Evolutionary conservation across 148 eudicot species (phyloP).

Genomic region (Amaranthus cruentus): DNA sequence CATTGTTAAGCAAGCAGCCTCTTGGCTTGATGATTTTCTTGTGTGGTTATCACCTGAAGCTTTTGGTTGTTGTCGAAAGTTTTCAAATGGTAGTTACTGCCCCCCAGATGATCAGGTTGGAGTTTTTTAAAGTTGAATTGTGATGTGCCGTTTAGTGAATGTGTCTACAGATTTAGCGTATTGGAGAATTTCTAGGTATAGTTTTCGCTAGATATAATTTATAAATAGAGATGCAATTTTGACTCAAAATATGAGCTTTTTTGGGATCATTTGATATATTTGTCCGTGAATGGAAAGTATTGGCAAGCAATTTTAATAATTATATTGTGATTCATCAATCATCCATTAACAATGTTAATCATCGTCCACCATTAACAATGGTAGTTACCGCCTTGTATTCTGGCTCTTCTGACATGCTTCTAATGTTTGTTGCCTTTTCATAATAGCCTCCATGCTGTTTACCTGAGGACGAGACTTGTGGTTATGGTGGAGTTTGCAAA

Average conservation of each 20-base stretch:
- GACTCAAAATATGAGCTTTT: too few species aligned
- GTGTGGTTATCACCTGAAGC: slow-evolving; percentile 82
- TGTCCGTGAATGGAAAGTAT: too few species aligned
- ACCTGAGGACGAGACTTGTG: slow-evolving; percentile 58
- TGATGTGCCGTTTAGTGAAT: background rate
- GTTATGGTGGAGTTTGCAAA: slow-evolving; percentile 52
- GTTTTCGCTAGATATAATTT: background rate
- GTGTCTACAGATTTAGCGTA: background rate
- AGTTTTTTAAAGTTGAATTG: slow-evolving; percentile 15
- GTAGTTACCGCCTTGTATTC: background rate
- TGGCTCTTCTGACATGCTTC: background rate
- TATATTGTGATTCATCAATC: too few species aligned
- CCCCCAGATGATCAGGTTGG: slow-evolving; percentile 80
- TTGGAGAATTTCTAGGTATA: background rate
- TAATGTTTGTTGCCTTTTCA: slow-evolving; percentile 14
- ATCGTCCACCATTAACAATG: too few species aligned
- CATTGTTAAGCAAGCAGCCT: slow-evolving; percentile 75
- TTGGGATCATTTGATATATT: too few species aligned
- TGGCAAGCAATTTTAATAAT: too few species aligned
- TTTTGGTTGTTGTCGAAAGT: slow-evolving; percentile 72
- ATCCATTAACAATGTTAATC: too few species aligned
- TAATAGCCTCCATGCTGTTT: slow-evolving; percentile 70
- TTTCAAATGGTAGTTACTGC: slow-evolving; percentile 52
- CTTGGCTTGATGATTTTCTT: slow-evolving; percentile 82
- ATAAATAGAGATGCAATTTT: too few species aligned